phyloP scores from a whole-genome alignment of 345 rosid species.

The Eucalyptus cloeziana region DNA sequence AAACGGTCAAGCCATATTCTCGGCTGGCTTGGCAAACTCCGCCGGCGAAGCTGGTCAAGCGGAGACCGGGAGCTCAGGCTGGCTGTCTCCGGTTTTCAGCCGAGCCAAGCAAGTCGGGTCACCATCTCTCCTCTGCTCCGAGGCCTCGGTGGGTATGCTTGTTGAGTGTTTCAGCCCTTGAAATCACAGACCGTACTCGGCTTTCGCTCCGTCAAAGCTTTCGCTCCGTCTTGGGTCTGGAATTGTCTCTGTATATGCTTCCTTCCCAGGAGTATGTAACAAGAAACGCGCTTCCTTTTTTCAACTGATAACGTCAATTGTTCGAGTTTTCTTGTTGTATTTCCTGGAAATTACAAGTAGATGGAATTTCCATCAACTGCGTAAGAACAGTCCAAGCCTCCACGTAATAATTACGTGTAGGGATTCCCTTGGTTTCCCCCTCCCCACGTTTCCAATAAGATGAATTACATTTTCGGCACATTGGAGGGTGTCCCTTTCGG shows the following conservation, averaged over 20 bases:
- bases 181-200: not conserved
- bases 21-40: not conserved
- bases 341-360: not conserved
- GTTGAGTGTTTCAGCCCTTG: slow-evolving; percentile 6
- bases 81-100: slow-evolving; percentile 1
- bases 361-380: not conserved
- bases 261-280: not conserved
- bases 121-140: not conserved
- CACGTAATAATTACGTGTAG: not conserved
- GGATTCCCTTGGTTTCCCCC: not conserved
- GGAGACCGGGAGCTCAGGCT: not conserved
- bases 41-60: not conserved
- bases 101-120: not conserved
- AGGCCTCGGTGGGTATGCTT: slow-evolving; percentile 2
- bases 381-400: not conserved
- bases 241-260: not conserved
- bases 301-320: not conserved
- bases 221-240: not conserved
- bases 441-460: not conserved
- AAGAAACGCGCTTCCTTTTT: not conserved
- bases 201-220: not conserved
- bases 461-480: not conserved
- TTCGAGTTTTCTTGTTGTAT: not conserved
- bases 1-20: slow-evolving; percentile 11
- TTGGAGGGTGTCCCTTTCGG: not conserved